These are phyloP conservation scores for Magnolia officinalis DNA, from an alignment of 164 flowering plant species.

Conservation along the genomic window DNA sequence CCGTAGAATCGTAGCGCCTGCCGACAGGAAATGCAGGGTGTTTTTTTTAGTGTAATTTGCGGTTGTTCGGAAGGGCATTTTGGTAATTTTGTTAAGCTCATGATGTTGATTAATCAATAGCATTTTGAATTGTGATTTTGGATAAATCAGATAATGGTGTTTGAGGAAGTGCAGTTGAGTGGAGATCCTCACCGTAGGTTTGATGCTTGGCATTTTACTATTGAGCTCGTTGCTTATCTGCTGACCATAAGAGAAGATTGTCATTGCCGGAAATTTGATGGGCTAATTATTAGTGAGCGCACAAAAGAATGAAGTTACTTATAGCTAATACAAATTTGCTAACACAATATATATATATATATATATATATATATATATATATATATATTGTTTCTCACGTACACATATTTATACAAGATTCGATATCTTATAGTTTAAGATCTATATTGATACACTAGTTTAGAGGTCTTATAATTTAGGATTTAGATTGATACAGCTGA, in stretches of 20 bases:
- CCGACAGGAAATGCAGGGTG: background rate
- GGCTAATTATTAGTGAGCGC: too few relatives aligned
- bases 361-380: too few relatives aligned
- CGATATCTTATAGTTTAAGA: too few relatives aligned
- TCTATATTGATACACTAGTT: too few relatives aligned
- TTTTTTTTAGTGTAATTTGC: background rate
- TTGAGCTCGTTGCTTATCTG: conserved; percentile 20
- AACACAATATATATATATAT: too few relatives aligned
- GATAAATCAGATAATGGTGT: background rate
- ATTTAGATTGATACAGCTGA: too few relatives aligned
- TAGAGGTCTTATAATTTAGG: too few relatives aligned
- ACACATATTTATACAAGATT: too few relatives aligned
- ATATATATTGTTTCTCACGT: too few relatives aligned
- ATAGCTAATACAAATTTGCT: too few relatives aligned
- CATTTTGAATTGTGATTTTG: background rate
- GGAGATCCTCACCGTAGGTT: conserved; percentile 30
- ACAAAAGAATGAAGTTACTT: too few relatives aligned
- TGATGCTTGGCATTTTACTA: conserved; percentile 32
- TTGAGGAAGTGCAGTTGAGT: background rate
- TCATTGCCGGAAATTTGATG: background rate
- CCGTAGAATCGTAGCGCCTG: conserved; percentile 41
- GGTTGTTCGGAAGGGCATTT: background rate
- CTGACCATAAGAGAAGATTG: background rate
- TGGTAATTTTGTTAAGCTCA: background rate
- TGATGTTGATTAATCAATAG: background rate